Evolutionary conservation across 305 asterid genomes (phyloP).

Genomic region (Fraxinus albicans): DNA sequence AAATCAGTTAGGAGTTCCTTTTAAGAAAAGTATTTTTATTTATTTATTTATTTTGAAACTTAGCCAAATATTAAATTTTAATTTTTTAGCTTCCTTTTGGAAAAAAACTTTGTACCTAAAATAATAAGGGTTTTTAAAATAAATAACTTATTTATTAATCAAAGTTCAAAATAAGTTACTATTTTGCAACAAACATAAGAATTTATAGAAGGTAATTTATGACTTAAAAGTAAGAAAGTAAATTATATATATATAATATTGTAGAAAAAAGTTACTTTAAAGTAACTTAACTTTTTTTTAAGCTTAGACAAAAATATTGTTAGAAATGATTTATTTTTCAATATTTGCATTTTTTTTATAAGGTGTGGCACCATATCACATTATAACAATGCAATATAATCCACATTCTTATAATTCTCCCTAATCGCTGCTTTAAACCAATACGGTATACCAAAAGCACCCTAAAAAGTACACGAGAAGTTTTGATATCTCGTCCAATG

Average conservation of each 20-base stretch:
- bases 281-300: not conserved
- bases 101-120: not conserved
- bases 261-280: not conserved
- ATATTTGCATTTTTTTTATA: not conserved
- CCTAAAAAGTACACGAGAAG: not conserved
- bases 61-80: not conserved
- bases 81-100: not conserved
- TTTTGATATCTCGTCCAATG: not conserved
- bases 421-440: not conserved
- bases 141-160: not conserved
- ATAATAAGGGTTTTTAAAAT: not conserved
- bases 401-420: not conserved
- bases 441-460: not conserved
- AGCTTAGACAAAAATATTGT: not conserved
- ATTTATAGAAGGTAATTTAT: not conserved
- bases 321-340: not conserved
- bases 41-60: not conserved
- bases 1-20: not conserved
- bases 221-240: not conserved
- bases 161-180: not conserved
- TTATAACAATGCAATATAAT: not conserved
- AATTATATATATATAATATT: not conserved
- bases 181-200: not conserved
- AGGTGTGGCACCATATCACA: not conserved
- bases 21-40: not conserved